A percentile compares a stretch with the other conserved stretches of the same genome.
Conservation (phyloP, 2,329 filamentous ascomycete genomes). For the Diaporthe australafricana region DNA sequence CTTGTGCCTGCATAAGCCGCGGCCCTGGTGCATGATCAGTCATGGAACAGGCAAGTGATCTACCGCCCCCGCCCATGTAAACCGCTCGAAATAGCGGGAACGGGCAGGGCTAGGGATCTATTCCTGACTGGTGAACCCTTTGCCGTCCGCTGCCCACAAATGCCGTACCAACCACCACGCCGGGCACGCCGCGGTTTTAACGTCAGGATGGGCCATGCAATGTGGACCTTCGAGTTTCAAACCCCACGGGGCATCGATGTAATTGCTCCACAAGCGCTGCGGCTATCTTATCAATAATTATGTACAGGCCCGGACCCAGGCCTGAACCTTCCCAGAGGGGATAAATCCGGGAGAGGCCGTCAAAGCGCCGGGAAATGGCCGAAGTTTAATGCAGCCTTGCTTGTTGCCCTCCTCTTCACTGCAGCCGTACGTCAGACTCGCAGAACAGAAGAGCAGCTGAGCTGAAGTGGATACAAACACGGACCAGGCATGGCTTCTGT, state of each 20-base stretch:
- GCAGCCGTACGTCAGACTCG: slow-evolving; percentile 7
- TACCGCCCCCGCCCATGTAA: neutral
- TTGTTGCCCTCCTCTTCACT: neutral
- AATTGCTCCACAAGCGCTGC: neutral
- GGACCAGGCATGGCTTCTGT: neutral
- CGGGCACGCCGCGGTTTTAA: slow-evolving; percentile 17
- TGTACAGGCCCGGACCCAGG: neutral
- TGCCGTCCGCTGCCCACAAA: neutral
- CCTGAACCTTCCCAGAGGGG: neutral
- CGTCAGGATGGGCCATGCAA: neutral
- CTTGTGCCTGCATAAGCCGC: slow-evolving; percentile 10
- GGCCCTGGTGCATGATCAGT: neutral
- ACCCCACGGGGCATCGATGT: slow-evolving; percentile 22
- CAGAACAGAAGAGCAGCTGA: neutral
- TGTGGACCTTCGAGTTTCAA: slow-evolving; percentile 15
- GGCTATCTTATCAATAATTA: neutral
- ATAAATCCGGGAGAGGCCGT: neutral
- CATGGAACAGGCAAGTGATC: neutral
- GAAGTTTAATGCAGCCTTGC: slow-evolving; percentile 23
- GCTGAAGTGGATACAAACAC: neutral
- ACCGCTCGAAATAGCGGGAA: slow-evolving; percentile 8
- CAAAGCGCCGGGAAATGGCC: slow-evolving; percentile 22
- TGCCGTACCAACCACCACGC: neutral
- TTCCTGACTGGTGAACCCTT: neutral
- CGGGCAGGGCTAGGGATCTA: neutral